Evolutionary conservation across 2,329 filamentous ascomycete genomes (phyloP), one percentile per base, ranked within the genome.

Genomic region (Epichloe sylvatica): DNA sequence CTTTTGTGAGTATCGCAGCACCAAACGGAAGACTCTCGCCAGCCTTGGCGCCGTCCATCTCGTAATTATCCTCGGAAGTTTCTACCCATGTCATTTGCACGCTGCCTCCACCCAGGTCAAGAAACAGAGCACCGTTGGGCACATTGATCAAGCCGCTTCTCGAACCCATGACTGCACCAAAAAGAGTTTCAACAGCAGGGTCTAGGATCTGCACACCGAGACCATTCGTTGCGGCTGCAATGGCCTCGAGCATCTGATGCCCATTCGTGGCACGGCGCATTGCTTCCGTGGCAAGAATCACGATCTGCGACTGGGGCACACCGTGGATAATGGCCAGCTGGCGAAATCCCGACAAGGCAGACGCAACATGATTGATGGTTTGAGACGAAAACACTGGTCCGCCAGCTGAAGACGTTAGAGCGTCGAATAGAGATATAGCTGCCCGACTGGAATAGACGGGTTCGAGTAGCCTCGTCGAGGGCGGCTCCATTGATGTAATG

Each of bases 341-440:
- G 52, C 79, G 79, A 70, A 95, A 95, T 30, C 80, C 79, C 21
- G 76, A 69, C 11, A 95, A 68, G 2, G 80, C 78, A 34, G 74
- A 66, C 5, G 86, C 68, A 11, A 95, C 86, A n/a, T 73, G 67
- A 1, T 66, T 54, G 51, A 94, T 86, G 7, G 78, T 83, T 5
- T 72, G 62, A 0, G 63, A 40, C 0, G 76, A 71, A 51, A 83
- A 80, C 0, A 64, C 51, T 17, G 69, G 57, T 44, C 64, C 63
- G 25, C 49, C 33, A 7, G 63, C 62, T 25, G 66, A 73, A 56
- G 69, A 72, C 73, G 70, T 86, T 66, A 82, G 67, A 1, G 87
- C 87, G 61, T 95, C 88, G 67, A 92, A 94, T 11, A 96, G 76
- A 2, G 89, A 95, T 51, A 96, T 92, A 21, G 75, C 77, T 9